phyloP scores from a whole-genome alignment of 176 grass and related monocot species.

The Carex cristatella region DNA sequence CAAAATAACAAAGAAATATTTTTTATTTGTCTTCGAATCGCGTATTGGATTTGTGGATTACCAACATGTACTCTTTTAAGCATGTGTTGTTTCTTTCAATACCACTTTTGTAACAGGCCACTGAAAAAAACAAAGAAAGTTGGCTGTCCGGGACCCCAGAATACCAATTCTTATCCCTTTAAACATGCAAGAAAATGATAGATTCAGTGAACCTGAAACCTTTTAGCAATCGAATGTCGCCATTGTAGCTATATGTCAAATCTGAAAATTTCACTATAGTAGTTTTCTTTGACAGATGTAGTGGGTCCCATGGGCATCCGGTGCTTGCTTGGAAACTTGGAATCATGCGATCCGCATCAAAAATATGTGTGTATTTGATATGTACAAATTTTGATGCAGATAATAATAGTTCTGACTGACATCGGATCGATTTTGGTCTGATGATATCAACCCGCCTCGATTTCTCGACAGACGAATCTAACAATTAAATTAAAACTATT shows the following conservation, averaged over 20 bases:
- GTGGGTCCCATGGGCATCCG: no score
- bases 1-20: not conserved
- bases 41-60: not conserved
- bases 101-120: not conserved
- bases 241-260: not conserved
- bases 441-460: no score
- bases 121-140: not conserved
- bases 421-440: no score
- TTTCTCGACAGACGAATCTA: no score
- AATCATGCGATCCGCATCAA: no score
- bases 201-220: not conserved
- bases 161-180: not conserved
- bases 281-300: no score
- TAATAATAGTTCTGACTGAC: no score
- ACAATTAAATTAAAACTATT: no score
- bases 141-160: not conserved
- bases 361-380: no score
- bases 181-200: not conserved
- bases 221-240: not conserved
- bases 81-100: constrained; percentile 3
- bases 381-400: no score
- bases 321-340: no score
- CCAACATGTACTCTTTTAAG: not conserved
- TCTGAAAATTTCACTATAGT: not conserved
- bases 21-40: not conserved